phyloP scores from a whole-genome alignment of 306 rosid genomes.

The Rosa persica region DNA sequence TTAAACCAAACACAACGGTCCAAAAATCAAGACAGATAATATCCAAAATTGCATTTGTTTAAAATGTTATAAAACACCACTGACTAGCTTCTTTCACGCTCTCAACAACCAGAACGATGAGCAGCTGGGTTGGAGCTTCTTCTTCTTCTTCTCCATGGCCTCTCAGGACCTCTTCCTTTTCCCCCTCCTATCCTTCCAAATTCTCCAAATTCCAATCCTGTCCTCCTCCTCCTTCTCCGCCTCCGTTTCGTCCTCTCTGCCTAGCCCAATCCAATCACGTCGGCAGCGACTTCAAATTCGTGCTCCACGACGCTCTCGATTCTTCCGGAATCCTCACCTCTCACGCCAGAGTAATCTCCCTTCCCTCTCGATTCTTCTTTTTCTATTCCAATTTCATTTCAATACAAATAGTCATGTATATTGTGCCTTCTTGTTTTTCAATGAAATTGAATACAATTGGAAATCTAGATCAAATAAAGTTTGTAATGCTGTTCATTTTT shows the following conservation, averaged over 20 bases:
- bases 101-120: not conserved
- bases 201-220: constrained; percentile 40
- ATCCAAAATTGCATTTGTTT: too few relatives aligned
- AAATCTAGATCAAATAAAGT: too few relatives aligned
- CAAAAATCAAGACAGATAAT: too few relatives aligned
- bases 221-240: constrained; percentile 14
- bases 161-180: constrained; percentile 30
- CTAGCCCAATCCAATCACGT: constrained; percentile 22
- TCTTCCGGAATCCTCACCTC: constrained; percentile 73
- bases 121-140: constrained; percentile 8
- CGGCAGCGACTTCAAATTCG: constrained; percentile 46
- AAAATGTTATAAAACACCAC: not conserved
- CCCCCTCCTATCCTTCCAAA: constrained; percentile 22
- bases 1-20: too few relatives aligned
- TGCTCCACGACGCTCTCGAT: constrained; percentile 74
- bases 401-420: too few relatives aligned
- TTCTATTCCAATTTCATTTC: not conserved
- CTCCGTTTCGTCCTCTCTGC: constrained; percentile 37
- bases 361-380: not conserved
- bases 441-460: too few relatives aligned
- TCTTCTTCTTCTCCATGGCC: constrained; percentile 16
- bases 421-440: too few relatives aligned
- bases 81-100: not conserved
- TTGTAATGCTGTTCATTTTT: not conserved
- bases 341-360: constrained; percentile 59